Evolutionary conservation across 2,329 filamentous ascomycete species (phyloP), one percentile per base, ranked within the genome.

Genomic region (Botrytis aclada): DNA sequence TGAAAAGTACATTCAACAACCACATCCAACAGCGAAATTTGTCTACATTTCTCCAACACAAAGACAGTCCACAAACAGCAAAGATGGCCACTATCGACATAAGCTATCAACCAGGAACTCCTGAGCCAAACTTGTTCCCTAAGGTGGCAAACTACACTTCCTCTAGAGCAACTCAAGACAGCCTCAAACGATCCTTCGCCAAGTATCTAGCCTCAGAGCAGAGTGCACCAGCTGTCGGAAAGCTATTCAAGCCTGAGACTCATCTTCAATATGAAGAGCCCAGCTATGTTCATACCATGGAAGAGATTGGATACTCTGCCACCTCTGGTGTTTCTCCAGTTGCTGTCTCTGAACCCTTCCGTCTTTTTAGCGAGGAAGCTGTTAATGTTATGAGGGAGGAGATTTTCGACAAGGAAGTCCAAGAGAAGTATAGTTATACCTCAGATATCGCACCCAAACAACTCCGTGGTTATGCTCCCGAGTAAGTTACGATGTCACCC

Each of bases 281-380:
- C 18, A 82, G 84, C 22, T 84, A 86, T 74, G 82, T 88, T 62
- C 81, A 88, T 76, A 87, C 84, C 29, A 92, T 92, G 89, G 84
- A 86, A 77, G 89, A 91, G 45, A 83, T 91, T 69, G 88, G 87
- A 2, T 86, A 87, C 58, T 79, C 84, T 3, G 84, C 87, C 51
- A 84, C 84, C 72, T 84, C 82, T 67, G 90, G 89, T 7, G 84
- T 92, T 39, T 92, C 90, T 1, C 85, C 85, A 1, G 83, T 89
- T 66, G 90, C 89, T 20, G 89, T 90, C 69, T 90, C 89, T 0
- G 87, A 91, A 73, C 89, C 89, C 0, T 92, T 92, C 79, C 84
- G 84, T 5, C 84, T 92, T 37, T 92, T 92, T 81, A 87, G 87
- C 18, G 78, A 84, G 45, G 88, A 90, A 64, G 89, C 89, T 2